Percentiles rank a stretch among this genome's conserved stretches.
phyloP scores from a whole-genome alignment of 441 rosid species.

The Gossypium gossypioides region DNA sequence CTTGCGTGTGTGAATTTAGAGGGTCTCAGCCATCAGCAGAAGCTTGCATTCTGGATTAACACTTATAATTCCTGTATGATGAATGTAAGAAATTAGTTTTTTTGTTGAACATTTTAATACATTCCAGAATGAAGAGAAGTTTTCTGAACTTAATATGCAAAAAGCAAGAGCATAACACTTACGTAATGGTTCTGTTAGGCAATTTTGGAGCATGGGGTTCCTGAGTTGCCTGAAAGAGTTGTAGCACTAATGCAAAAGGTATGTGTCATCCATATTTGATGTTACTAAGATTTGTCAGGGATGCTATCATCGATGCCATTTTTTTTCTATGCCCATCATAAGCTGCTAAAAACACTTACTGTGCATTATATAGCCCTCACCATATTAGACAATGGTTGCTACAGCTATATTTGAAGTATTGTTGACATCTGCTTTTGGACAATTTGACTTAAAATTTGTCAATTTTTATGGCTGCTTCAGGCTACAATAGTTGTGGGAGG shows the following conservation, averaged over 20 bases:
- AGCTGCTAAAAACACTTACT: not conserved
- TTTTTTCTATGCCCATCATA: not conserved
- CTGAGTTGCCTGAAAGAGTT: slow-evolving; percentile 57
- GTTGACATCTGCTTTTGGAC: not conserved
- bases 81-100: slow-evolving; percentile 45
- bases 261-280: slow-evolving; percentile 2
- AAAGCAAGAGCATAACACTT: slow-evolving; percentile 9
- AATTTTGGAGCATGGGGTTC: slow-evolving; percentile 63
- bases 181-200: slow-evolving; percentile 30
- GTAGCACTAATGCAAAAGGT: slow-evolving; percentile 83
- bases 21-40: slow-evolving; percentile 76
- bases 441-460: not conserved
- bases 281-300: not conserved
- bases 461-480: slow-evolving; percentile 29
- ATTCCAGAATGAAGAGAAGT: not conserved
- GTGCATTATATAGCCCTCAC: not conserved
- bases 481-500: slow-evolving; percentile 65
- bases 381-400: not conserved
- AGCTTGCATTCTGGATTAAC: slow-evolving; percentile 92
- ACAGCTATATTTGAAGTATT: not conserved
- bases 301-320: not conserved
- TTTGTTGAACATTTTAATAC: not conserved
- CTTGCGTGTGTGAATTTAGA: slow-evolving; percentile 54
- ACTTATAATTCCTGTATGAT: slow-evolving; percentile 69
- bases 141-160: not conserved